Conservation (phyloP, 305 asterid genomes). For the Fraxinus paxiana region DNA sequence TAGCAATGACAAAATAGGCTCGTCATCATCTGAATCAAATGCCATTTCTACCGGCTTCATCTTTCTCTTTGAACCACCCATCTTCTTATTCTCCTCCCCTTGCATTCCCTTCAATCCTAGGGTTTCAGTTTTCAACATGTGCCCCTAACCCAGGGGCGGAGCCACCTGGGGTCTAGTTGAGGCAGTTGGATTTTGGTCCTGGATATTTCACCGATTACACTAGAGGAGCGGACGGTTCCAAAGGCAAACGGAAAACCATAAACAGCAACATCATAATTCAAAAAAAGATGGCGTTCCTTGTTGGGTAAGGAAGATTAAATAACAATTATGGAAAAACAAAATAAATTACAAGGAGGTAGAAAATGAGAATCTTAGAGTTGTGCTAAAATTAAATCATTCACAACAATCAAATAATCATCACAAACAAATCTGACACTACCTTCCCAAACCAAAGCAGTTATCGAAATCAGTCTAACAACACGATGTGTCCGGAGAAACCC, state of each 20-base stretch:
- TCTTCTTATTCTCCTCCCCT: slow-evolving; percentile 45
- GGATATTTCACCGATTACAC: not conserved
- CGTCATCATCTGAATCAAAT: slow-evolving; percentile 70
- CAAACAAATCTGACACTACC: not conserved
- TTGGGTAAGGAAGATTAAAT: not conserved
- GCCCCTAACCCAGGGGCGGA: slow-evolving; percentile 39
- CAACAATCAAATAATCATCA: not conserved
- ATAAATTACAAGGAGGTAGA: not conserved
- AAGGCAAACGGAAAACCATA: not conserved
- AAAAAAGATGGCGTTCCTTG: not conserved
- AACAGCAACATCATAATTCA: not conserved
- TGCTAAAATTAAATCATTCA: not conserved
- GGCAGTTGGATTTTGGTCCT: not conserved
- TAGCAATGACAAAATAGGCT: slow-evolving; percentile 71
- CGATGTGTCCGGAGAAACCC: not conserved
- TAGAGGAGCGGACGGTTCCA: not conserved
- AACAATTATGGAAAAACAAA: not conserved
- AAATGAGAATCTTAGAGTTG: not conserved
- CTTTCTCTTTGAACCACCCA: slow-evolving; percentile 55
- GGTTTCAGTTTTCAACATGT: slow-evolving; percentile 50
- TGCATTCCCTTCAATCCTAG: slow-evolving; percentile 56
- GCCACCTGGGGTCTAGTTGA: not conserved
- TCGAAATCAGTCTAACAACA: not conserved
- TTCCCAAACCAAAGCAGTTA: not conserved
- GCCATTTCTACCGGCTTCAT: slow-evolving; percentile 31